A percentile compares a stretch with the other conserved stretches of the same genome.
Conservation (phyloP, 768 basidiomycete species). For the Pseudohyphozyma bogoriensis region DNA sequence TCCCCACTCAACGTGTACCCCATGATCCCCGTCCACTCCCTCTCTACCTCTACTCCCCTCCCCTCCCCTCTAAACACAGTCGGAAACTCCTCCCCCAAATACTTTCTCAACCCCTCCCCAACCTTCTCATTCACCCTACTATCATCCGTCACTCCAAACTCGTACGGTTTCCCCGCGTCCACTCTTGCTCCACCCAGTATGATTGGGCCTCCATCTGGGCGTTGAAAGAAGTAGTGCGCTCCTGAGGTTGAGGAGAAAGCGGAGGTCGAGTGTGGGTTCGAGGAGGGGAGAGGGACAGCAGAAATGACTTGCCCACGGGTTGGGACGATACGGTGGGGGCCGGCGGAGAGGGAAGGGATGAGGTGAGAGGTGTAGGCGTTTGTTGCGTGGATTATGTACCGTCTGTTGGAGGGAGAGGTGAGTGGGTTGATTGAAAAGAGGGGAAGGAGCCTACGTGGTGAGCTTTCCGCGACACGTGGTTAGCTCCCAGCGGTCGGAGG, state of each 20-base stretch:
- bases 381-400: constrained; percentile 66
- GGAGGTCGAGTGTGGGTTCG: constrained; percentile 42
- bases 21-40: constrained; percentile 87
- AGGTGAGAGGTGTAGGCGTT: constrained; percentile 73
- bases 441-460: constrained; percentile 39
- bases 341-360: constrained; percentile 51
- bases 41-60: constrained; percentile 53
- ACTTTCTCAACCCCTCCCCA: constrained; percentile 48
- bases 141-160: constrained; percentile 53
- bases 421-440: not conserved
- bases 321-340: constrained; percentile 52
- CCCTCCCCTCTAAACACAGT: constrained; percentile 35
- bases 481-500: constrained; percentile 45
- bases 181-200: constrained; percentile 58
- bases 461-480: constrained; percentile 59
- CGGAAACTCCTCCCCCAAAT: constrained; percentile 47
- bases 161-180: constrained; percentile 41
- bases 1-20: constrained; percentile 52
- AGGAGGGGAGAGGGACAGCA: constrained; percentile 42
- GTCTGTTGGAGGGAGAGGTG: not conserved
- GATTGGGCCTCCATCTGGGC: constrained; percentile 47
- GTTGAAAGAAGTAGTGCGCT: constrained; percentile 72
- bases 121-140: constrained; percentile 46
- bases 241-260: constrained; percentile 41
- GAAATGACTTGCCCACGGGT: constrained; percentile 60